Evolutionary conservation across 75 land plant species (phyloP).

Genomic region (Larix kaempferi): DNA sequence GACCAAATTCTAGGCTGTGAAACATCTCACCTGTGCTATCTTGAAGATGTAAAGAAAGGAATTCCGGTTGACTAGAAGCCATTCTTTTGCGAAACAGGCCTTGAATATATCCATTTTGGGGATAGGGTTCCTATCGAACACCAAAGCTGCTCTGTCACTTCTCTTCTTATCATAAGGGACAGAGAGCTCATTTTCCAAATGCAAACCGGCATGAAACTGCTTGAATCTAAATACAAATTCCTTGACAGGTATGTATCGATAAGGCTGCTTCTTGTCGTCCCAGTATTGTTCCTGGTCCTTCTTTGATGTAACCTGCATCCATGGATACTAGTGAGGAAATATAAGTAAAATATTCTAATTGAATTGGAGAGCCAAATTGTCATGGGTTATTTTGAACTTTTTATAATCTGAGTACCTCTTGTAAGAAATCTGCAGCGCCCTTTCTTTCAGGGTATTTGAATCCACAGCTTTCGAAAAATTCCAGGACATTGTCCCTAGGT

Average conservation of each 20-base stretch:
- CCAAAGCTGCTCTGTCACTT: constrained; percentile 74
- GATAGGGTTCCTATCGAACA: constrained; percentile 42
- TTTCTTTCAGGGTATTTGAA: constrained; percentile 75
- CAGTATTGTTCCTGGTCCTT: constrained; percentile 97
- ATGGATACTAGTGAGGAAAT: neutral
- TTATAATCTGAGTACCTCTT: constrained; percentile 51
- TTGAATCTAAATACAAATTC: constrained; percentile 72
- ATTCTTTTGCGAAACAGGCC: constrained; percentile 67
- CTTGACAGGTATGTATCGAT: constrained; percentile 59
- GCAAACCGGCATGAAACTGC: constrained; percentile 64
- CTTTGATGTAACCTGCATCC: constrained; percentile 69
- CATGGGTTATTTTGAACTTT: neutral
- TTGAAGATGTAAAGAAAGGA: constrained; percentile 73
- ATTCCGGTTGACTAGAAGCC: constrained; percentile 78
- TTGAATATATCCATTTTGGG: constrained; percentile 61
- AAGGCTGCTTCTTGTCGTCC: constrained; percentile 51
- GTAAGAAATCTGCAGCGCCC: constrained; percentile 83
- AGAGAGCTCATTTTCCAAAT: constrained; percentile 48
- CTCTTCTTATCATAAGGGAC: constrained; percentile 57
- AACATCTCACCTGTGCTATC: constrained; percentile 29
- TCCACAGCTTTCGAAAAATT: constrained; percentile 70
- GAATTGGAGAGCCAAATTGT: neutral
- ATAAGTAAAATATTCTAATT: neutral
- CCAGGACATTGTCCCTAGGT: constrained; percentile 57
- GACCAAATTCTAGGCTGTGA: neutral